phyloP scores from a whole-genome alignment of 179 eudicot species.

The Nepenthes alata region DNA sequence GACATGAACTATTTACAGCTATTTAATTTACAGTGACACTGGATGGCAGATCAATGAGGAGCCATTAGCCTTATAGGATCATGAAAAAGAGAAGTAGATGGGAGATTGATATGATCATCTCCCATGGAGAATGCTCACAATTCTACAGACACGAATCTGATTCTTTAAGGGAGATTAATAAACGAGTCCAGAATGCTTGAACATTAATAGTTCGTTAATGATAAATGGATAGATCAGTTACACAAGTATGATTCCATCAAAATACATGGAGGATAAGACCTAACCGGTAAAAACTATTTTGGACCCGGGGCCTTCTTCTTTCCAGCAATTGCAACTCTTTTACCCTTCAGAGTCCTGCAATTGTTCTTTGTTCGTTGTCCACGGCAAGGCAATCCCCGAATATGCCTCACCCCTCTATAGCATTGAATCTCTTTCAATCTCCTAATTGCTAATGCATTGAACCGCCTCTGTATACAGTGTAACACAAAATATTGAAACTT shows the following conservation, averaged over 20 bases:
- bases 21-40: too few relatives aligned
- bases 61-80: too few relatives aligned
- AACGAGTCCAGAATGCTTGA: too few relatives aligned
- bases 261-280: too few relatives aligned
- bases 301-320: conserved; percentile 74
- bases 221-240: background rate
- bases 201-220: too few relatives aligned
- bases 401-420: conserved; percentile 83
- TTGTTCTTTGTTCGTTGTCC: conserved; percentile 91
- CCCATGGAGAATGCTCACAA: too few relatives aligned
- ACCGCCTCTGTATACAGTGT: conserved; percentile 49
- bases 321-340: conserved; percentile 61
- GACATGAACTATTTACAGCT: background rate
- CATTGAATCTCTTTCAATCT: conserved; percentile 89
- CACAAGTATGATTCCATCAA: too few relatives aligned
- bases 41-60: too few relatives aligned
- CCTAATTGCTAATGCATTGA: conserved; percentile 59
- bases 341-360: conserved; percentile 86
- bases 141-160: too few relatives aligned
- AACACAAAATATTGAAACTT: background rate
- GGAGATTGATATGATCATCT: too few relatives aligned
- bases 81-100: too few relatives aligned
- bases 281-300: conserved; percentile 6
- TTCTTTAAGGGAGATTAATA: too few relatives aligned
- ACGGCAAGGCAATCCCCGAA: conserved; percentile 77